Evolutionary conservation across 371 early-diverging fungal genomes (phyloP).

Genomic region (Haplosporangium sp.): DNA sequence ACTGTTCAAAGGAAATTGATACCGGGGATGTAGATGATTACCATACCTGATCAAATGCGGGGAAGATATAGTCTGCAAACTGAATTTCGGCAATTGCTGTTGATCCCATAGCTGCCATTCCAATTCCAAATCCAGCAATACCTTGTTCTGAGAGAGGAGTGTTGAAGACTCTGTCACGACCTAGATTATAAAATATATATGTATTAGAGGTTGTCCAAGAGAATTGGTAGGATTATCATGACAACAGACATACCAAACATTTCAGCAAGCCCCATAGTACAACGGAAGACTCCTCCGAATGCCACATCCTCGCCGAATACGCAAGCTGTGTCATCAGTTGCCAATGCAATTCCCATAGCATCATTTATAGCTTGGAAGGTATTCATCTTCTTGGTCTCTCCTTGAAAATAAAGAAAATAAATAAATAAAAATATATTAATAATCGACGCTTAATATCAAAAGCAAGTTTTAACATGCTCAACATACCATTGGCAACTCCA

Average conservation of each 20-base stretch:
- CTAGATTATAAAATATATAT: conserved; percentile 12
- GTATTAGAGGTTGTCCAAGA: neutral
- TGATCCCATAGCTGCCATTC: conserved; percentile 96
- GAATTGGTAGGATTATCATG: neutral
- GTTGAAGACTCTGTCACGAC: conserved; percentile 94
- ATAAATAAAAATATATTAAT: neutral
- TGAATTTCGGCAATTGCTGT: conserved; percentile 99
- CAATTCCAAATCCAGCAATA: conserved; percentile 97
- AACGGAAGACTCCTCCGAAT: conserved; percentile 98
- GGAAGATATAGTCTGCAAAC: conserved; percentile 98
- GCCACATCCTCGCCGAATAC: conserved; percentile 99
- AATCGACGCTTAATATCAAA: neutral
- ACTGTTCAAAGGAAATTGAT: too few species aligned
- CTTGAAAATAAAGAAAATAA: conserved; percentile 30
- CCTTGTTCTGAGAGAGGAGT: conserved; percentile 97
- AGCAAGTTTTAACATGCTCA: conserved; percentile 1
- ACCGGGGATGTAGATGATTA: neutral
- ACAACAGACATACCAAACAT: conserved; percentile 78
- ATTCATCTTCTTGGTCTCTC: conserved; percentile 92
- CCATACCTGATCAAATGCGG: conserved; percentile 96
- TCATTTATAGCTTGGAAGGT: conserved; percentile 96
- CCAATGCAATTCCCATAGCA: conserved; percentile 90
- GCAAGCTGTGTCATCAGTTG: conserved; percentile 91
- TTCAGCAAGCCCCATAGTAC: conserved; percentile 92
- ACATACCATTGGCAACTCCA: conserved; percentile 68